Percentiles rank a stretch among this genome's conserved stretches.
phyloP scores from a whole-genome alignment of 306 rosid genomes.

The Lagenaria siceraria region DNA sequence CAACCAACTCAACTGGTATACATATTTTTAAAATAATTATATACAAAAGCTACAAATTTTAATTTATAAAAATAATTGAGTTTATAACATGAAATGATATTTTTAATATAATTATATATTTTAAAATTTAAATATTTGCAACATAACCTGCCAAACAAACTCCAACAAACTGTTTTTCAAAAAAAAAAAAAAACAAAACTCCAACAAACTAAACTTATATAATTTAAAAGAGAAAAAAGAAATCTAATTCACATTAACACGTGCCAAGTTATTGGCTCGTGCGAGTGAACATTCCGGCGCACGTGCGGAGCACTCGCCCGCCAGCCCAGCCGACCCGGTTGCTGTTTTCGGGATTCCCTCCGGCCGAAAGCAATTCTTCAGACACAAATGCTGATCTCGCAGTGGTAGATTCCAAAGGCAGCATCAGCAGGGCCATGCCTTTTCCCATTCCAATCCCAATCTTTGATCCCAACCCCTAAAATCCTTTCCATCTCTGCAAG shows the following conservation, averaged over 20 bases:
- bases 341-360: conserved; percentile 7
- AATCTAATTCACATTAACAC: neutral
- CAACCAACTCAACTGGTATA: too few relatives aligned
- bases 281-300: neutral
- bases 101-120: too few relatives aligned
- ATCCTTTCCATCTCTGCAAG: neutral
- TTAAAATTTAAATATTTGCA: too few relatives aligned
- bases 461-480: neutral
- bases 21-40: too few relatives aligned
- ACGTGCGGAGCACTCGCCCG: neutral
- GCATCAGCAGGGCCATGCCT: neutral
- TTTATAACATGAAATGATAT: too few relatives aligned
- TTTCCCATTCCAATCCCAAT: neutral
- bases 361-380: conserved; percentile 3
- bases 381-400: neutral
- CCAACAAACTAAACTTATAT: too few relatives aligned
- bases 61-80: too few relatives aligned
- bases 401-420: neutral
- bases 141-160: too few relatives aligned
- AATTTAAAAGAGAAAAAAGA: too few relatives aligned
- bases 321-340: neutral
- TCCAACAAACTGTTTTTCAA: too few relatives aligned
- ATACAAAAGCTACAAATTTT: too few relatives aligned
- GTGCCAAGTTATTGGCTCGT: neutral
- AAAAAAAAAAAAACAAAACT: too few relatives aligned